A percentile compares a stretch with the other conserved stretches of the same genome.
phyloP scores from a whole-genome alignment of 108 stramenopile species.

The Phaeodactylum tricornutum region DNA sequence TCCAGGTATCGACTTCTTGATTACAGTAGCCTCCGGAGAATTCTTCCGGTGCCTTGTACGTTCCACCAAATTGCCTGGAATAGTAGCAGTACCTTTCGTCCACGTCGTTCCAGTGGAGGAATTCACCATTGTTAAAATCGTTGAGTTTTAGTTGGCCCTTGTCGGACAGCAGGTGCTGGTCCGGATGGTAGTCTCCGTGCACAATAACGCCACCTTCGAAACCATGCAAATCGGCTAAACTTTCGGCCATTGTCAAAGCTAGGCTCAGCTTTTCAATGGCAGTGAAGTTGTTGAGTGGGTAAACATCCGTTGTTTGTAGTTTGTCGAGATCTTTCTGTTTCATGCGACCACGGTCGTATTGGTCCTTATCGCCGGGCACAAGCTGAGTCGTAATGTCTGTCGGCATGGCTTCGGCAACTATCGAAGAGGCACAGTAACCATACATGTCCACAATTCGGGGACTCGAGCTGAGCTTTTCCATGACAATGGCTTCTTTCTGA shows the following conservation, averaged over 20 bases:
- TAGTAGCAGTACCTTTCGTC: background rate
- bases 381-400: constrained; percentile 36
- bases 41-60: constrained; percentile 59
- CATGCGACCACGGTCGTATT: constrained; percentile 2
- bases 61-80: background rate
- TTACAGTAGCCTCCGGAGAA: constrained; percentile 4
- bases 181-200: constrained; percentile 69
- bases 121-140: constrained; percentile 42
- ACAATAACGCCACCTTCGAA: constrained; percentile 39
- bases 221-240: constrained; percentile 60
- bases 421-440: constrained; percentile 53
- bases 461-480: constrained; percentile 49
- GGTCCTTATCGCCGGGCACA: too few species aligned
- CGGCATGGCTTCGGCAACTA: constrained; percentile 38
- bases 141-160: constrained; percentile 58
- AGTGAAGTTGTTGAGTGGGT: constrained; percentile 25
- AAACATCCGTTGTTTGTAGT: constrained; percentile 6
- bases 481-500: constrained; percentile 69
- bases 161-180: constrained; percentile 53
- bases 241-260: constrained; percentile 59
- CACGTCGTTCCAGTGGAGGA: background rate
- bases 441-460: constrained; percentile 62
- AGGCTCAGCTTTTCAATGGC: constrained; percentile 35
- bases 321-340: constrained; percentile 10
- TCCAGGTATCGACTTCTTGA: constrained; percentile 31